Conservation (phyloP, 2,329 filamentous ascomycete species). For the Paramyrothecium roridum region DNA sequence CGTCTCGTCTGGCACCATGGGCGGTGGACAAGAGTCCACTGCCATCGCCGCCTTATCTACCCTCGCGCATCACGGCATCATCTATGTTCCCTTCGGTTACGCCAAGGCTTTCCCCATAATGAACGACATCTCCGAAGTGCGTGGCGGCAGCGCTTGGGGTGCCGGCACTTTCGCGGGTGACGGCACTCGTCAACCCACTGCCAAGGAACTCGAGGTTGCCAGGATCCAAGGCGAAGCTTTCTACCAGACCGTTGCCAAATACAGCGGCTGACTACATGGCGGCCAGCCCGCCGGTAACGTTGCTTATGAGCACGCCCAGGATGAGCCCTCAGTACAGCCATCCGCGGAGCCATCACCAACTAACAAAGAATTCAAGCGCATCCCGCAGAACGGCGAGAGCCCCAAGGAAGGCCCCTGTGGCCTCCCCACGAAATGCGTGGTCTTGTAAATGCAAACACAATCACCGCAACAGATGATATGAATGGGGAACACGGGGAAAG, state of each 20-base stretch:
- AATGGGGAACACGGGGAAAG: too few relatives aligned
- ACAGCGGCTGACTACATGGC: conserved; percentile 76
- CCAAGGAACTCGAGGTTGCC: conserved; percentile 76
- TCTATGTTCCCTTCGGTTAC: conserved; percentile 95
- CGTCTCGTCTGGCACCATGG: conserved; percentile 77
- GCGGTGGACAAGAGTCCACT: conserved; percentile 93
- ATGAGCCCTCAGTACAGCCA: conserved; percentile 12
- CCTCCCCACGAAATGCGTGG: conserved; percentile 69
- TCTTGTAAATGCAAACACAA: conserved; percentile 46
- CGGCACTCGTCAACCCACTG: conserved; percentile 77
- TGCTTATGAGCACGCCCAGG: conserved; percentile 16
- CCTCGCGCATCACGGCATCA: conserved; percentile 87
- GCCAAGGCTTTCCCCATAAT: conserved; percentile 71
- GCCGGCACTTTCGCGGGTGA: conserved; percentile 87
- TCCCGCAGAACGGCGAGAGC: conserved; percentile 37
- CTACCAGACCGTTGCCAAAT: conserved; percentile 72
- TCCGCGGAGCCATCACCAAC: conserved; percentile 13
- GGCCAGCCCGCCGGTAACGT: conserved; percentile 29
- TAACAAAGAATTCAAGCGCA: conserved; percentile 13
- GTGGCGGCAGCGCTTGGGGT: conserved; percentile 88
- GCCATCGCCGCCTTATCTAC: conserved; percentile 79
- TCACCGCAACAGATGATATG: conserved; percentile 27
- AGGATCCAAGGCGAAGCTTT: conserved; percentile 81
- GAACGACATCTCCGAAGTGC: conserved; percentile 71
- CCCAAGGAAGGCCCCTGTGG: conserved; percentile 71